Percentiles rank a stretch among this genome's conserved stretches.
Conservation (phyloP, 495 filamentous ascomycete species). For the Trichoderma asperelloides region DNA sequence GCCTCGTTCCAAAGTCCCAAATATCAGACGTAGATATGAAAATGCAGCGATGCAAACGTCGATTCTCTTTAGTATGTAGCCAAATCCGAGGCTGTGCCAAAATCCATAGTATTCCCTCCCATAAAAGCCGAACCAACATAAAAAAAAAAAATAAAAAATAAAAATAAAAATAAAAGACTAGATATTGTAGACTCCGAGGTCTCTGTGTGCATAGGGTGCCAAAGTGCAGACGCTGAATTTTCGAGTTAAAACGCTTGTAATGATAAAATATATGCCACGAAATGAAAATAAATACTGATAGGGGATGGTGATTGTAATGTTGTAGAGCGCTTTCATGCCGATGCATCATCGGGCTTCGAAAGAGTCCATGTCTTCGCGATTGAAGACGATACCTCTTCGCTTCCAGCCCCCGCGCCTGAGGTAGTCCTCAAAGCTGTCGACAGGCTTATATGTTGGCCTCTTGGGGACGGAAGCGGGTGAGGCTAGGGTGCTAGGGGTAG, state of each 20-base stretch:
- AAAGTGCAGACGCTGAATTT: background rate
- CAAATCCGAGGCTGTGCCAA: background rate
- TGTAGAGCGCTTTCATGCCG: background rate
- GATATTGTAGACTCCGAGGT: background rate
- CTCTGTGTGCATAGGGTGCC: background rate
- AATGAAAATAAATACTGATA: background rate
- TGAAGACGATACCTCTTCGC: constrained; percentile 39
- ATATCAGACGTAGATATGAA: background rate
- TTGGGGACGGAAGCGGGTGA: constrained; percentile 11
- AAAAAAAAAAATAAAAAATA: no score
- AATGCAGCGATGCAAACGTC: background rate
- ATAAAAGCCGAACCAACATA: background rate
- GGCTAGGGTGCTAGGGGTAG: constrained; percentile 20
- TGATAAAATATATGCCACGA: constrained; percentile 2
- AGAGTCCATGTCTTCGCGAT: constrained; percentile 14
- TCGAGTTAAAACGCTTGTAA: background rate
- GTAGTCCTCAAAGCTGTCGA: constrained; percentile 27
- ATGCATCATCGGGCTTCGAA: background rate
- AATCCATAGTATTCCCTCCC: background rate
- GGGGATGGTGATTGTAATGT: background rate
- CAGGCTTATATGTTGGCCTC: constrained; percentile 11
- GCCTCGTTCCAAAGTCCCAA: background rate
- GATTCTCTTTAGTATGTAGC: background rate
- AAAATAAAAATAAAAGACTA: background rate
- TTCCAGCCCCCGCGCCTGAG: constrained; percentile 41